Base-by-base conservation (phyloP, 2,329 filamentous ascomycete species). In the Trichoderma sp. region DNA sequence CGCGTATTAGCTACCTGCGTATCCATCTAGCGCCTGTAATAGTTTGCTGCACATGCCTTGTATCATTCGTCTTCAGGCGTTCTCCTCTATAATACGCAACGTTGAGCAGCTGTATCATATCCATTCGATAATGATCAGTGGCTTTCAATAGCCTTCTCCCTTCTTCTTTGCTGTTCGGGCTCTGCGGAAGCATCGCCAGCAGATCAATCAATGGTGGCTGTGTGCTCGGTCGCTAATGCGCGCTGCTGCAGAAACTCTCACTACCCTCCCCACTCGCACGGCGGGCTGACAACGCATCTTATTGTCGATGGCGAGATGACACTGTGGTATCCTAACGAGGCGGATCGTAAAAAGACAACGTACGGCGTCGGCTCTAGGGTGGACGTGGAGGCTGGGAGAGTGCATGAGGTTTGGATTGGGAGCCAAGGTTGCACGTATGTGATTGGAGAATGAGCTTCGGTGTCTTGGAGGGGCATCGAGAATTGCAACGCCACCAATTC, bases 351-450 rank as follows among this genome's bases (percentile, higher is more conserved):
- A 74, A 92, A 89, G 80, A 85, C 86, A 72, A 89, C 87, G 0
- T 90, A 89, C 73, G 84, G 86, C 0, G 84, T 86, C 1, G 91
- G 91, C 1, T 87, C 87, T 53, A 83, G 91, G 51, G 82, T 93
- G 47, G 91, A 93, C 77, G 90, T 93, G 4, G 89, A 90, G 34
- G 89, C 90, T 2, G 84, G 86, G 8, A 84, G 86, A 71, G 79
- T 87, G 14, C 91, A 93, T 75, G 90, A 93, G 81, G 91, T 93
- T 1, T 92, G 90, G 88, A 86, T 93, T 61, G 91, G 91, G 1
- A 75, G 80, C 1, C 82, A 87, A 73, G 91, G 91, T 0, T 93
- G 91, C 79, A 92, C 89, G 3, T 91, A 91, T 81, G 89, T 90
- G 9, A 88, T 90, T 77, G 88, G 89, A 62, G 88, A 90, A 21